Percentiles rank a stretch among this genome's conserved stretches.
Evolutionary conservation across 306 rosid species (phyloP).

Genomic region (Glycine soja): DNA sequence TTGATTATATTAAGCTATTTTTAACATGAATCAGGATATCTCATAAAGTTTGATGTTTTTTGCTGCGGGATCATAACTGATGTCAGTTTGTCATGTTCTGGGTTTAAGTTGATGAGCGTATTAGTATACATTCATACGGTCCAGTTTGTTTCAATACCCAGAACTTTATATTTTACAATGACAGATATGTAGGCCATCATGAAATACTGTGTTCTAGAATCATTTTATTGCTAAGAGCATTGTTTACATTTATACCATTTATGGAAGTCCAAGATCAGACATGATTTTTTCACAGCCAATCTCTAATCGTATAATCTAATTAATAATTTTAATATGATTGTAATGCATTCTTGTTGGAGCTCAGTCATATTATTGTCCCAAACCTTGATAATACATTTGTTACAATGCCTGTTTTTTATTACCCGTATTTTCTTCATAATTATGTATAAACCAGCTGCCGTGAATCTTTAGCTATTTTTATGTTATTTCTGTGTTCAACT

Average conservation of each 20-base stretch:
- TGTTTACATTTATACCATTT: slow-evolving; percentile 7
- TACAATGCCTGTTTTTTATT: neutral
- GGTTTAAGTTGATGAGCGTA: slow-evolving; percentile 29
- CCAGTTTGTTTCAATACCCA: slow-evolving; percentile 21
- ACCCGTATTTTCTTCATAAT: neutral
- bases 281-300: slow-evolving; percentile 7
- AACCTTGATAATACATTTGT: slow-evolving; percentile 13
- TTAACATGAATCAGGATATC: neutral
- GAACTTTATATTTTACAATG: neutral
- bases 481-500: neutral
- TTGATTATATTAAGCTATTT: slow-evolving; percentile 3
- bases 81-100: slow-evolving; percentile 25
- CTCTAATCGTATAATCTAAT: slow-evolving; percentile 1
- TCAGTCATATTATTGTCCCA: neutral
- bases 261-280: neutral
- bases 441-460: neutral
- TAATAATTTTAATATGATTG: slow-evolving; percentile 16
- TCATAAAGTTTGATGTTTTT: neutral
- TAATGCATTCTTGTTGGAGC: neutral
- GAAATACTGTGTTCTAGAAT: slow-evolving; percentile 20
- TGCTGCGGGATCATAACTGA: neutral
- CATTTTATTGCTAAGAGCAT: slow-evolving; percentile 11
- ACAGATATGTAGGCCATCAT: neutral
- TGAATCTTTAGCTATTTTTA: slow-evolving; percentile 9
- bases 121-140: neutral